Base-by-base conservation (phyloP, 2,329 filamentous ascomycete genomes). In the Arachnomyces sp. region DNA sequence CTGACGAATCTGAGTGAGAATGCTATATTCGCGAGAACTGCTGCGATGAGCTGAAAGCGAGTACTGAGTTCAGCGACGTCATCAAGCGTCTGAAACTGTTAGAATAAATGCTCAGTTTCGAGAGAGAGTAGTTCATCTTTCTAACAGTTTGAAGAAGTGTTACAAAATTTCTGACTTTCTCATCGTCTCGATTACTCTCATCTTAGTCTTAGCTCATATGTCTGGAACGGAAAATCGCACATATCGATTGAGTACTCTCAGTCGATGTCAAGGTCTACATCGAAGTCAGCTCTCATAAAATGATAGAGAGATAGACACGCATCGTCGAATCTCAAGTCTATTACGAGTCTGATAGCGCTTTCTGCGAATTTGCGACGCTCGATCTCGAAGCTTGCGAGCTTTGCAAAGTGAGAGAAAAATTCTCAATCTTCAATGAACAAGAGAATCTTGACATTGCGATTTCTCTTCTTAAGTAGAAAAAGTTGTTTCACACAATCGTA, bases 371-470 rank as follows among this genome's bases (percentile, higher is more conserved):
- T 71, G 44, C 67, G 64, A 9, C 85, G 74, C 6, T 81, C 77
- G 4, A 68, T 65, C 1, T 72, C 68, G 0, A 80, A 81, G 13
- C 76, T 77, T 0, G 78, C 77, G 0, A 87, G 83, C 17, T 65
- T 67, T 1, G 77, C 69, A 63, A 95, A 93, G 66, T 94, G 92
- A 60, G 76, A 63, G 3, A 81, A 84, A 58, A 83, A 86, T 0
- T 78, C 83, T 79, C 81, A 90, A 12, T 86, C 86, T 25, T 86
- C 86, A 43, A 92, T 84, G 40, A 82, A 89, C 2, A 95, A 75
- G 6, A 94, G 73, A 3, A 82, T 71, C 60, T 93, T 92, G 43
- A 92, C 60, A 39, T 84, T 77, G 28, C 86, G 75, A 57, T 92
- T 77, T 50, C 72, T 66, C 63, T 86, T 80, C 68, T 92, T 92